Evolutionary conservation across 192 early-diverging fungal genomes (phyloP).

Genomic region (Backusella liffmaniae): DNA sequence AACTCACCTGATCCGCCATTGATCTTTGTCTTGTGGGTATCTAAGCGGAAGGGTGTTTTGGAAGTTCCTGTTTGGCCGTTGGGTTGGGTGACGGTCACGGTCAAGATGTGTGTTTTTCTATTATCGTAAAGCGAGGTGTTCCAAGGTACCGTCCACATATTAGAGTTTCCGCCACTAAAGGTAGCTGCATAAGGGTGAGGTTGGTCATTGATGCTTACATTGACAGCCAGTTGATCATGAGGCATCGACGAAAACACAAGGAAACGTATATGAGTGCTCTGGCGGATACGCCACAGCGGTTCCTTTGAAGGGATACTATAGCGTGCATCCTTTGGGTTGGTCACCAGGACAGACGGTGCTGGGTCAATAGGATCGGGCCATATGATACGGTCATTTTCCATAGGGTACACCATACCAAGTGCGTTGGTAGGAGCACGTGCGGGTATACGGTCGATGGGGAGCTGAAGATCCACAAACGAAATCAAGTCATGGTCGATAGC

Average conservation of each 20-base stretch:
- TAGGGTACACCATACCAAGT: conserved; percentile 7
- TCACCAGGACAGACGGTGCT: conserved; percentile 78
- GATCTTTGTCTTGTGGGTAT: conserved; percentile 55
- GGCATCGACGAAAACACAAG: conserved; percentile 62
- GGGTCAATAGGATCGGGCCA: conserved; percentile 34
- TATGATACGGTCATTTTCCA: conserved; percentile 9
- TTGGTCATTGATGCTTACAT: conserved; percentile 51
- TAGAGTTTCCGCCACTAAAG: conserved; percentile 51
- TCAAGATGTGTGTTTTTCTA: conserved; percentile 57
- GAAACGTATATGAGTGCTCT: conserved; percentile 72
- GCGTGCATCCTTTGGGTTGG: conserved; percentile 86
- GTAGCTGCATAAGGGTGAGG: conserved; percentile 40
- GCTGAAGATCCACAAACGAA: conserved; percentile 70
- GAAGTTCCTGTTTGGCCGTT: conserved; percentile 48
- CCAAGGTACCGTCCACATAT: conserved; percentile 75
- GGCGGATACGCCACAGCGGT: conserved; percentile 60
- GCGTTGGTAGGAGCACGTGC: background rate
- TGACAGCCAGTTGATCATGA: conserved; percentile 38
- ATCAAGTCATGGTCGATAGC: conserved; percentile 87
- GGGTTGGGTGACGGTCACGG: conserved; percentile 60
- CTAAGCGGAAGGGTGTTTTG: conserved; percentile 64
- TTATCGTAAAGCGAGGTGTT: conserved; percentile 68
- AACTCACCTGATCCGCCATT: conserved; percentile 70
- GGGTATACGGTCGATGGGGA: conserved; percentile 47
- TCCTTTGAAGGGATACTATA: conserved; percentile 71